Evolutionary conservation across 192 early-diverging fungal species (phyloP), one percentile per base, ranked within the genome.

Genomic region (Coemansia sp.): DNA sequence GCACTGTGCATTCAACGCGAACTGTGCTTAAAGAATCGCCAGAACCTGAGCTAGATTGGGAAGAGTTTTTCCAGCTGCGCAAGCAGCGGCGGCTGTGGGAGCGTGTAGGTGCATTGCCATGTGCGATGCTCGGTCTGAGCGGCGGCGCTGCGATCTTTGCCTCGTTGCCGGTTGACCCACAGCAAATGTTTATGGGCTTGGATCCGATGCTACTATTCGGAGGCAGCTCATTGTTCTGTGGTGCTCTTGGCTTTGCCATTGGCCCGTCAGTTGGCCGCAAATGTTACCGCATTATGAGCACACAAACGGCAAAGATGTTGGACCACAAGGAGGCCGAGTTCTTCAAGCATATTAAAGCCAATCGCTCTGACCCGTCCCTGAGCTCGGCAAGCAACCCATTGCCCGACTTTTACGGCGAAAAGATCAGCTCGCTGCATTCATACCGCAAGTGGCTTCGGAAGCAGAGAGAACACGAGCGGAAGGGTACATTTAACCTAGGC

Each of bases 381-480:
- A 85, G 89, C 61, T 90, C 88, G 8, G 74, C 88, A 7, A 82
- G 84, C 57, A 90, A 92, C 73, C 90, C 89, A 57, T 82, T 93
- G 62, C 93, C 93, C 16, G 92, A 95, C 82, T 96, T 89, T 71
- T 96, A 95, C 65, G 93, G 92, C 43, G 93, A 97, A 65, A 94
- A 92, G 69, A 92, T 97, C 78, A 87, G 88, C 57, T 91, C 89
- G 45, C 86, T 97, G 27, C 47, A 62, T 7, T 92, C 86, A 50
- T 97, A 97, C 71, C 85, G 93, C 45, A 71, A 75, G 35, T 97
- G 95, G 95, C 82, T 95, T 39, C 78, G 90, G 67, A 94, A 93
- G 73, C 95, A 97, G 82, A 77, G 89, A 57, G 89, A 90, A 54
- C 88, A 87, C 67, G 78, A 85, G 56, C 82, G 86, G 47, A 90